These are phyloP conservation scores for Tylopilus vinaceipallidus DNA, from an alignment of 768 basidiomycete species.

Conservation along the genomic window DNA sequence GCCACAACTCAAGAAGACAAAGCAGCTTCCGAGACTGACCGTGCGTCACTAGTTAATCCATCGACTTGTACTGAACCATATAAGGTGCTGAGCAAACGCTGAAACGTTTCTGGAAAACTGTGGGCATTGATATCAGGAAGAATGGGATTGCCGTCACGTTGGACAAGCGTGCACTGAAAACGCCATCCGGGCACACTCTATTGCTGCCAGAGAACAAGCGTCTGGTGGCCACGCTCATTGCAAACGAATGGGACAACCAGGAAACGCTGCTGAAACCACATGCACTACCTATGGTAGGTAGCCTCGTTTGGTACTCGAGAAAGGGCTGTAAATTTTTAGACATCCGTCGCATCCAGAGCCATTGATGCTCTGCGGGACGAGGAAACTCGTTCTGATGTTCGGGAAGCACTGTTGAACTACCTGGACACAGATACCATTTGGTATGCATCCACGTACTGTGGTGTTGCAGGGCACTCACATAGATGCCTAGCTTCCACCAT, in stretches of 20 bases:
- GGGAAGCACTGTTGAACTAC: slow-evolving; percentile 72
- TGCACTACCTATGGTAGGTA: slow-evolving; percentile 81
- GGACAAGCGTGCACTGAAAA: slow-evolving; percentile 84
- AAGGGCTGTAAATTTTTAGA: slow-evolving; percentile 48
- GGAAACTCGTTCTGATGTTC: slow-evolving; percentile 57
- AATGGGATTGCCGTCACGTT: slow-evolving; percentile 63
- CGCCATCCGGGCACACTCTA: slow-evolving; percentile 78
- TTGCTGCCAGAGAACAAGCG: slow-evolving; percentile 67
- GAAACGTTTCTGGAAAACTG: slow-evolving; percentile 93
- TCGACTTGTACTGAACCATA: slow-evolving; percentile 6
- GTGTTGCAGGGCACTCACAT: slow-evolving; percentile 1
- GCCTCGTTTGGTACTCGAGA: not conserved
- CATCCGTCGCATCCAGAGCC: slow-evolving; percentile 86
- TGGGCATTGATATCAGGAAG: slow-evolving; percentile 63
- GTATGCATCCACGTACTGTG: slow-evolving; percentile 39
- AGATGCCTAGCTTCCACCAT: slow-evolving; percentile 68
- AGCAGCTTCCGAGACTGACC: slow-evolving; percentile 60
- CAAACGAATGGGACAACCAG: slow-evolving; percentile 97
- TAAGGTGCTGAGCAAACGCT: slow-evolving; percentile 83
- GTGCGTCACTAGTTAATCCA: slow-evolving; percentile 36
- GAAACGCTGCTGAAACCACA: slow-evolving; percentile 82
- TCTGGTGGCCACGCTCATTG: slow-evolving; percentile 80
- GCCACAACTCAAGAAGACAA: slow-evolving; percentile 38
- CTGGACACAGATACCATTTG: slow-evolving; percentile 94
- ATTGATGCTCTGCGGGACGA: slow-evolving; percentile 72